phyloP scores from a whole-genome alignment of 2,329 filamentous ascomycete species.

The Nemania serpens region DNA sequence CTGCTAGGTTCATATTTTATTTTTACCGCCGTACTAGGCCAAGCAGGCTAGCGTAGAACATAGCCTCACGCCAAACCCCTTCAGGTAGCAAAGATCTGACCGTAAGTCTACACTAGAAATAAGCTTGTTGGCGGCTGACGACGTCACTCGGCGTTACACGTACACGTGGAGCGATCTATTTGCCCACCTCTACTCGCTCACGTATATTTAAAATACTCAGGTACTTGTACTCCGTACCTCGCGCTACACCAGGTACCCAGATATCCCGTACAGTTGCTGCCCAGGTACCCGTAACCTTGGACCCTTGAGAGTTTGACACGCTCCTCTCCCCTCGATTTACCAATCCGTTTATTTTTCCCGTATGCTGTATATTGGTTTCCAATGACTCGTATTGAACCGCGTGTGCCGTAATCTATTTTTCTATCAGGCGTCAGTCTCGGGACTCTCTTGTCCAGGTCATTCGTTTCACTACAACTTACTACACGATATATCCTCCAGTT shows the following conservation, averaged over 20 bases:
- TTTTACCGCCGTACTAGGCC: too few relatives aligned
- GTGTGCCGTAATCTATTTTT: constrained; percentile 2
- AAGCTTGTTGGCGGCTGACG: constrained; percentile 9
- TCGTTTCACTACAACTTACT: neutral
- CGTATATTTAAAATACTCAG: neutral
- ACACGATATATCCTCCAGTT: neutral
- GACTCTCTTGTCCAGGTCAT: neutral
- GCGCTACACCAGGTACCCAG: too few relatives aligned
- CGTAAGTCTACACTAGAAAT: neutral
- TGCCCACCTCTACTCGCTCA: constrained; percentile 6
- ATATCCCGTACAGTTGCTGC: too few relatives aligned
- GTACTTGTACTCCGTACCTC: neutral
- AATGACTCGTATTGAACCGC: constrained; percentile 4
- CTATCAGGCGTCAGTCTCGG: too few relatives aligned
- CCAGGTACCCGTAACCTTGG: neutral
- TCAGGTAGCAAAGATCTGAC: too few relatives aligned
- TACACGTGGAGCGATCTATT: constrained; percentile 12
- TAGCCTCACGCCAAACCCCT: too few relatives aligned
- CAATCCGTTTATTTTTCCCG: neutral
- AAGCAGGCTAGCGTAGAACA: too few relatives aligned
- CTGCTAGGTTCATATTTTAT: too few relatives aligned
- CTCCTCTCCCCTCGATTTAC: constrained; percentile 1
- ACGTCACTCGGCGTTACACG: constrained; percentile 18
- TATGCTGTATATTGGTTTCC: too few relatives aligned
- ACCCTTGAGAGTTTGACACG: constrained; percentile 8